These are phyloP conservation scores for Alopecurus myosuroides DNA, from an alignment of 176 grass and related monocot genomes.

Conservation along the genomic window DNA sequence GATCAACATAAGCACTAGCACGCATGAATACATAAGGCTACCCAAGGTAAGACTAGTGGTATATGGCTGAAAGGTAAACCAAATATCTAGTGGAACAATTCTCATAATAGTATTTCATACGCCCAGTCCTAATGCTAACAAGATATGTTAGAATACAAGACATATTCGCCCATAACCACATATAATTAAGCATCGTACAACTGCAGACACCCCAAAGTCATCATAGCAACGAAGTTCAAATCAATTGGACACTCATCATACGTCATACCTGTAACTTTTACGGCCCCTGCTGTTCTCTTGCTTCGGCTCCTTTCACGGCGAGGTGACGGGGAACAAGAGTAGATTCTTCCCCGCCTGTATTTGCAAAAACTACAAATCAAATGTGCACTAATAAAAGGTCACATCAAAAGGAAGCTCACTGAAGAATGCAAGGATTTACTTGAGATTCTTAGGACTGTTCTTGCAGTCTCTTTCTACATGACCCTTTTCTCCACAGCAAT, in stretches of 20 bases:
- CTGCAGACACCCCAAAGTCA: neutral
- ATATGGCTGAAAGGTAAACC: neutral
- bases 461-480: conserved; percentile 72
- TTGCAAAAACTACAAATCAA: neutral
- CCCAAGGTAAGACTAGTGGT: neutral
- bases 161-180: neutral
- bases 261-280: conserved; percentile 42
- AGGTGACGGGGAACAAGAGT: conserved; percentile 60
- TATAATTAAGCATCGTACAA: neutral
- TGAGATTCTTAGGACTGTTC: conserved; percentile 65
- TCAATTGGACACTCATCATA: neutral
- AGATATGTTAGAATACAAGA: neutral
- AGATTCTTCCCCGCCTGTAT: conserved; percentile 43
- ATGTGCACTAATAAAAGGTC: neutral
- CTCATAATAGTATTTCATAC: no score
- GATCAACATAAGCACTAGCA: neutral
- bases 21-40: no score
- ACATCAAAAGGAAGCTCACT: neutral
- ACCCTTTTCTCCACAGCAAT: conserved; percentile 73
- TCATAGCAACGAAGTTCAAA: neutral
- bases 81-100: neutral
- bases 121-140: no score
- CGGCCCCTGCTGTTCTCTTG: no score
- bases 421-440: conserved; percentile 32
- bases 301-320: conserved; percentile 26